A percentile compares a stretch with the other conserved stretches of the same genome.
These are phyloP conservation scores for Tetrahymena malaccensis DNA, from an alignment of 73 alveolate species.

Conservation along the genomic window DNA sequence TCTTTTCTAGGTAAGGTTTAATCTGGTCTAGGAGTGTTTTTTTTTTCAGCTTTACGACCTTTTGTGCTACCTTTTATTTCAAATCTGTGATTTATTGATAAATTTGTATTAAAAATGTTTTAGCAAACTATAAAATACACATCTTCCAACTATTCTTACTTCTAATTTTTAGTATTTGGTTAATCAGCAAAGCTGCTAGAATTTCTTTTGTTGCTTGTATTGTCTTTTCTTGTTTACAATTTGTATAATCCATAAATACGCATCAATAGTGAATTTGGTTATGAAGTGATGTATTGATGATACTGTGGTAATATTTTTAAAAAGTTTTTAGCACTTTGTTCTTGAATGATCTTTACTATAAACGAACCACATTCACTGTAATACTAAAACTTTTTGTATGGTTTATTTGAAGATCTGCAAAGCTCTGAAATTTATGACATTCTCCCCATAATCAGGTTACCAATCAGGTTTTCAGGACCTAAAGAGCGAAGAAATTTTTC, in stretches of 20 bases:
- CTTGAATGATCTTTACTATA: neutral
- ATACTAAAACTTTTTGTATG: neutral
- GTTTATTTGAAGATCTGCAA: neutral
- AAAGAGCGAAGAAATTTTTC: conserved; percentile 55
- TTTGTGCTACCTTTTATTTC: neutral
- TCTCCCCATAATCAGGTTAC: conserved; percentile 47
- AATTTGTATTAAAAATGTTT: neutral
- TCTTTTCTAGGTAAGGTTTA: neutral
- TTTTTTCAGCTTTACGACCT: neutral
- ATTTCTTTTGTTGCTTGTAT: neutral
- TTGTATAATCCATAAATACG: neutral
- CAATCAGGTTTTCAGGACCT: conserved; percentile 55
- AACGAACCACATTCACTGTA: neutral
- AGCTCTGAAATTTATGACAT: conserved; percentile 32
- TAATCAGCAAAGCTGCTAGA: neutral
- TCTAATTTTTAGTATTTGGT: neutral
- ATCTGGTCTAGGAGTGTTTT: neutral
- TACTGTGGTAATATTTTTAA: neutral
- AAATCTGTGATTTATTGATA: neutral
- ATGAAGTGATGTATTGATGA: neutral
- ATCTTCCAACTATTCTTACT: neutral
- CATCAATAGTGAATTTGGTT: neutral
- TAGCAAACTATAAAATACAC: neutral
- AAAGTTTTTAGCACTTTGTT: neutral
- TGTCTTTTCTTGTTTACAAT: neutral